Evolutionary conservation across 331 rosid species (phyloP), one percentile per base, ranked within the genome.

Genomic region (Quercus phellos): DNA sequence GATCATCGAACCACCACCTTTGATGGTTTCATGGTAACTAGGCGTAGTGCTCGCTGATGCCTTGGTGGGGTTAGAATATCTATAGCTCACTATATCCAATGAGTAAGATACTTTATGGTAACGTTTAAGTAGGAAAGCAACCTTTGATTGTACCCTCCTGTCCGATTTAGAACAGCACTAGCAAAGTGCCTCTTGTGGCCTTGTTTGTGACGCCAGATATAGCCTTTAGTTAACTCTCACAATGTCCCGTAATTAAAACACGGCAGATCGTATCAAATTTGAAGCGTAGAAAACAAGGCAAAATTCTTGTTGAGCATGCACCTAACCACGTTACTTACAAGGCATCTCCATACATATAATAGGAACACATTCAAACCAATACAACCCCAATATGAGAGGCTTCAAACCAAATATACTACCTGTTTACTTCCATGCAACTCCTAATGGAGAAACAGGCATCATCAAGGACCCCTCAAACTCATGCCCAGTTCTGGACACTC

Each of bases 211-310:
- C 71, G 61, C 72, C 54, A 2, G 77, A 74, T 72, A 24, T 77
- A 78, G 70, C 34, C 74, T 18, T 71, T 56, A 82, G 70, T 51
- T 8, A 38, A 38, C 55, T 55, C 67, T 46, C 55, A 50, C 58
- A 16, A 24, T 66, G 64, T n/a, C 77, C 74, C 51, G 70, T 64
- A 72, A 42, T 51, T 24, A 72, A 77, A 78, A 77, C 78, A 74
- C 50, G n/a, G 61, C 64, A 43, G 59, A 72, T n/a, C 24, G 72
- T 59, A 80, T 68, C 54, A 74, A n/a, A 24, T 46, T 43, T 24
- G 17, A 63, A 79, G 75, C 90, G 88, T 82, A 79, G 84, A 82
- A 82, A 84, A 74, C 90, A 90, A 87, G 38, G 85, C 70, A 84
- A 77, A 34, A 59, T 78, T 79, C 84, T 76, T 66, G 78, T 73